A percentile compares a stretch with the other conserved stretches of the same genome.
Conservation (phyloP, 225 moss, liverwort and hornwort species). For the Asterella californica region DNA sequence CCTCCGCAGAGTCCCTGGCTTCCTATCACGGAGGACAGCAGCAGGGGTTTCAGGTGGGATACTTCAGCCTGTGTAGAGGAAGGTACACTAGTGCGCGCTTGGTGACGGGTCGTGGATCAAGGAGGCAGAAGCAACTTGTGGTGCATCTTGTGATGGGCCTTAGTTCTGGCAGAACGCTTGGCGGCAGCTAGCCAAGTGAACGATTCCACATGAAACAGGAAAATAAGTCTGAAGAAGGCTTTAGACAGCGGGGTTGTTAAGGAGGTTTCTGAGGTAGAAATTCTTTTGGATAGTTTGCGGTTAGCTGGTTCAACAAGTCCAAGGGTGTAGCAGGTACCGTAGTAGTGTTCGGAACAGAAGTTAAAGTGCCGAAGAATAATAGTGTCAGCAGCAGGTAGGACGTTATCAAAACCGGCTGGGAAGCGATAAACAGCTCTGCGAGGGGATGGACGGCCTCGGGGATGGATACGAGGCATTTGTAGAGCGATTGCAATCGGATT, state of each 20-base stretch:
- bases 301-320: background rate
- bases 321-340: background rate
- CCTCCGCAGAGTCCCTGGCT: background rate
- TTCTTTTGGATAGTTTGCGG: background rate
- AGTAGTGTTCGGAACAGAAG: background rate
- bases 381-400: background rate
- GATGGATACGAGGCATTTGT: constrained; percentile 91
- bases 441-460: constrained; percentile 80
- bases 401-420: constrained; percentile 2
- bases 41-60: background rate
- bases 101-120: background rate
- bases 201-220: constrained; percentile 18
- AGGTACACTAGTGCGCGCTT: background rate
- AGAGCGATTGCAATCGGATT: constrained; percentile 90
- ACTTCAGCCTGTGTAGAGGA: background rate
- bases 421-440: background rate
- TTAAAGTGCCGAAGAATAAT: background rate
- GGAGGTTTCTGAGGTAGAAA: background rate
- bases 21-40: background rate
- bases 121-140: background rate
- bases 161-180: constrained; percentile 8
- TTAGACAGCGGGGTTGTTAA: background rate
- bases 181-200: constrained; percentile 24
- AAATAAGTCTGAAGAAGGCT: background rate
- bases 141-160: constrained; percentile 26